Conservation (phyloP, 192 early-diverging fungal genomes). For the Coemansia sp. region DNA sequence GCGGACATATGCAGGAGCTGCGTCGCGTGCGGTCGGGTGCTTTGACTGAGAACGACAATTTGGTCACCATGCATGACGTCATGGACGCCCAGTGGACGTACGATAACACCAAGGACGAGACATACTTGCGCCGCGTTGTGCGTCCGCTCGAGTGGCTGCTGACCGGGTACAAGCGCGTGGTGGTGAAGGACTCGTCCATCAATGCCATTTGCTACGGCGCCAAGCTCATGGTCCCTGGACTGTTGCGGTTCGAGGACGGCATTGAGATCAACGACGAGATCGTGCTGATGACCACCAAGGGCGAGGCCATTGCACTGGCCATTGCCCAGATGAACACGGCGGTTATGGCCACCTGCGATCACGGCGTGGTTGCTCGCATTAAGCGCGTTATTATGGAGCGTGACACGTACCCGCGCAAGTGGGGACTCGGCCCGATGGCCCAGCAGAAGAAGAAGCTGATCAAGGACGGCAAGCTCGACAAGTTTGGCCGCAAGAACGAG, state of each 20-base stretch:
- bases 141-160: constrained; percentile 93
- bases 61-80: constrained; percentile 99
- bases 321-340: constrained; percentile 97
- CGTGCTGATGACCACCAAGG: constrained; percentile 99
- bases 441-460: constrained; percentile 97
- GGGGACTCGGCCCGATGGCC: constrained; percentile 96
- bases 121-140: constrained; percentile 91
- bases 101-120: constrained; percentile 96
- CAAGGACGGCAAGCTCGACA: constrained; percentile 97
- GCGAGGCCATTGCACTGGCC: constrained; percentile 97
- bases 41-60: constrained; percentile 86
- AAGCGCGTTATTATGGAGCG: constrained; percentile 99
- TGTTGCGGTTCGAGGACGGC: constrained; percentile 91
- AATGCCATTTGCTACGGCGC: constrained; percentile 99
- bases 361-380: constrained; percentile 98
- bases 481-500: constrained; percentile 90
- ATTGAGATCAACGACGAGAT: constrained; percentile 97
- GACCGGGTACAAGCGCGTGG: constrained; percentile 93
- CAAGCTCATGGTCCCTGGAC: constrained; percentile 98
- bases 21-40: constrained; percentile 94
- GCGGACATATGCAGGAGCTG: constrained; percentile 99
- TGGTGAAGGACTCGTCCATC: constrained; percentile 97
- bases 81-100: constrained; percentile 98
- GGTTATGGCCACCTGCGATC: constrained; percentile 95
- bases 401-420: constrained; percentile 97